Evolutionary conservation across 768 basidiomycete species (phyloP).

Genomic region (Sarcodon sp.): DNA sequence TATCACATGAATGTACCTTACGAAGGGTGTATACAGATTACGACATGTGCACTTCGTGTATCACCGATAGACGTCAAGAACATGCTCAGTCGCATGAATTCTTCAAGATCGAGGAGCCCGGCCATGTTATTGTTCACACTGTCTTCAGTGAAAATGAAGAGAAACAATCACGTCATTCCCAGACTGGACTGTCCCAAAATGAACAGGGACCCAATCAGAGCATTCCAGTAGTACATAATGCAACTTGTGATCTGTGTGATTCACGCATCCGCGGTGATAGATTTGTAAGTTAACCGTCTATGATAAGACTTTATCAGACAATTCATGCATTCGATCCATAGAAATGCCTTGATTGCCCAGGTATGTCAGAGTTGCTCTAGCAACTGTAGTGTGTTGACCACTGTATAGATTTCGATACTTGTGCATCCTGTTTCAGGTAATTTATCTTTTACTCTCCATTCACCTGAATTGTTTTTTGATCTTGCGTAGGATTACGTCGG

Average conservation of each 20-base stretch:
- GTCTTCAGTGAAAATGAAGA: slow-evolving; percentile 32
- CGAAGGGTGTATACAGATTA: slow-evolving; percentile 32
- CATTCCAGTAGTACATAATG: slow-evolving; percentile 35
- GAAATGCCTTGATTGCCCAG: slow-evolving; percentile 74
- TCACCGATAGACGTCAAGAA: slow-evolving; percentile 21
- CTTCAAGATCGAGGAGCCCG: slow-evolving; percentile 53
- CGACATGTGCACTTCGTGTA: slow-evolving; percentile 55
- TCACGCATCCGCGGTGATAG: slow-evolving; percentile 56
- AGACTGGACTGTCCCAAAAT: neutral
- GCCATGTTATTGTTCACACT: slow-evolving; percentile 51
- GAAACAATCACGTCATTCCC: slow-evolving; percentile 4
- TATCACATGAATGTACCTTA: neutral
- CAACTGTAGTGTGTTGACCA: no score
- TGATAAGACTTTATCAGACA: neutral
- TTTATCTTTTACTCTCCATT: slow-evolving; percentile 3
- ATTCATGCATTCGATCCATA: slow-evolving; percentile 12
- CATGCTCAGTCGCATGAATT: slow-evolving; percentile 63
- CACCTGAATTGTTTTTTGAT: slow-evolving; percentile 1
- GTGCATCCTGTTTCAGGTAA: slow-evolving; percentile 54
- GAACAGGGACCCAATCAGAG: neutral
- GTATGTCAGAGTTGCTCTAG: no score
- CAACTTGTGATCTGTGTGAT: slow-evolving; percentile 70
- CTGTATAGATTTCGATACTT: slow-evolving; percentile 57
- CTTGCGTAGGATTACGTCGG: slow-evolving; percentile 37
- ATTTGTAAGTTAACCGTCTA: slow-evolving; percentile 38